These are phyloP conservation scores for Purpureocillium takamizusanense DNA, from an alignment of 2,329 filamentous ascomycete genomes.

Conservation along the genomic window DNA sequence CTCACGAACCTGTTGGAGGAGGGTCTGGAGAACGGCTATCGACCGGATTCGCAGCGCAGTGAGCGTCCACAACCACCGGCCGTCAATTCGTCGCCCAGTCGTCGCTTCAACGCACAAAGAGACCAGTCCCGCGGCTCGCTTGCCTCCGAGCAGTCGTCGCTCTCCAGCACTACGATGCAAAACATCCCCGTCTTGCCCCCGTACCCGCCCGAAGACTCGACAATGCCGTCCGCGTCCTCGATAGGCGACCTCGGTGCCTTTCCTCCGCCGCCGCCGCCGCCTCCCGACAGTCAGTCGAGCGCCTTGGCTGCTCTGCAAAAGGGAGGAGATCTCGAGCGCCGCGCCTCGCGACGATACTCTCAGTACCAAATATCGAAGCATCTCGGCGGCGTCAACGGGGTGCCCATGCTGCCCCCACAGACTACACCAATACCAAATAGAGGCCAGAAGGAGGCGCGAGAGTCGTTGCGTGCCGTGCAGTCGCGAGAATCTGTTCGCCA, in stretches of 20 bases:
- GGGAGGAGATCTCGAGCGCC: slow-evolving; percentile 83
- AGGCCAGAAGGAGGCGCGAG: slow-evolving; percentile 66
- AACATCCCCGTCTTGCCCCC: slow-evolving; percentile 66
- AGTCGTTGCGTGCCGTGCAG: slow-evolving; percentile 67
- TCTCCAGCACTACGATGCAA: slow-evolving; percentile 70
- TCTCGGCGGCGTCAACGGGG: slow-evolving; percentile 70
- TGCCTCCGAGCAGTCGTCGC: slow-evolving; percentile 53
- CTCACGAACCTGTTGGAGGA: slow-evolving; percentile 52
- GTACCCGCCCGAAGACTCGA: slow-evolving; percentile 54
- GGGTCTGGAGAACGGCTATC: slow-evolving; percentile 45
- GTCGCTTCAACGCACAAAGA: slow-evolving; percentile 35
- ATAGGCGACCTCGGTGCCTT: slow-evolving; percentile 48
- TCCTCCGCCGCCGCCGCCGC: slow-evolving; percentile 60
- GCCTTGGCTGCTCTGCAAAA: slow-evolving; percentile 84
- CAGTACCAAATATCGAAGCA: slow-evolving; percentile 96
- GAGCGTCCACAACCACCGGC: slow-evolving; percentile 17
- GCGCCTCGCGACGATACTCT: slow-evolving; percentile 88
- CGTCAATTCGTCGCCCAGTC: slow-evolving; percentile 34
- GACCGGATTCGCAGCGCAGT: slow-evolving; percentile 24
- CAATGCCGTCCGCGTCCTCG: slow-evolving; percentile 31
- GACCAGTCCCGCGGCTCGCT: slow-evolving; percentile 42
- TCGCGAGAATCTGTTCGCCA: slow-evolving; percentile 42
- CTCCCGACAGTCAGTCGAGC: slow-evolving; percentile 71
- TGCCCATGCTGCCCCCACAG: slow-evolving; percentile 79
- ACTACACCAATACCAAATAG: slow-evolving; percentile 78